A percentile compares a stretch with the other conserved stretches of the same genome.
Evolutionary conservation across 2,329 filamentous ascomycete genomes (phyloP).

Genomic region (Verticillium tricorpus): DNA sequence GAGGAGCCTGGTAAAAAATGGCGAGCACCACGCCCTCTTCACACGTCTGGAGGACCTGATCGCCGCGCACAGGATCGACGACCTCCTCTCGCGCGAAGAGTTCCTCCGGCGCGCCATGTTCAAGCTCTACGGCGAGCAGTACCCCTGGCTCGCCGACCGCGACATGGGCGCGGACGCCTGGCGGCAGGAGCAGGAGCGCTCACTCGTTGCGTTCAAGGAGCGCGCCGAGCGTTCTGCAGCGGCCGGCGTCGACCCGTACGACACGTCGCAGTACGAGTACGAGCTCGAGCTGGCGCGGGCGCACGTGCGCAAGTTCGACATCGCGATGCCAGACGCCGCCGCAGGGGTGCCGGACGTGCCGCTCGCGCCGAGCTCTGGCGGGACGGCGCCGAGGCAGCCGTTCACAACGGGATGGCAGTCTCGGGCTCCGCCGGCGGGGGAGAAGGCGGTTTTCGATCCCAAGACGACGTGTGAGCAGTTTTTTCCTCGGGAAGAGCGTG

Average conservation of each 20-base stretch:
- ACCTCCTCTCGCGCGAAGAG: background rate
- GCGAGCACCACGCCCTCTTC: slow-evolving; percentile 7
- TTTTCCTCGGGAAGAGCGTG: background rate
- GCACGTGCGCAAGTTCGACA: background rate
- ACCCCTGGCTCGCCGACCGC: slow-evolving; percentile 8
- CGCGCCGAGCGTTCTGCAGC: background rate
- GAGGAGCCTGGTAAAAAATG: background rate
- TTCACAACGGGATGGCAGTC: slow-evolving; percentile 11
- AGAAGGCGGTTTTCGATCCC: slow-evolving; percentile 6
- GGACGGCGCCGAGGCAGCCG: slow-evolving; percentile 7
- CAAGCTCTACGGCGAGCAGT: slow-evolving; percentile 6
- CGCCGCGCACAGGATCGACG: slow-evolving; percentile 4
- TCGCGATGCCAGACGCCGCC: background rate
- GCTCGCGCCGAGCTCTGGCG: slow-evolving; percentile 7
- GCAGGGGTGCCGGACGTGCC: background rate
- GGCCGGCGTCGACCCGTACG: background rate
- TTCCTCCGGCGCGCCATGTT: slow-evolving; percentile 4
- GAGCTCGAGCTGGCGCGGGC: background rate
- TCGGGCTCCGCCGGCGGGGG: background rate
- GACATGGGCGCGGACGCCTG: slow-evolving; percentile 6
- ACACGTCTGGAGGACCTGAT: slow-evolving; percentile 9
- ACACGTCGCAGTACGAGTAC: background rate
- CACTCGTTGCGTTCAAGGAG: slow-evolving; percentile 1
- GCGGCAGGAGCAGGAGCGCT: background rate
- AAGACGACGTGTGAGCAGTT: slow-evolving; percentile 11